Conservation (phyloP, 2,329 filamentous ascomycete genomes). For the Cytospora leucostoma region DNA sequence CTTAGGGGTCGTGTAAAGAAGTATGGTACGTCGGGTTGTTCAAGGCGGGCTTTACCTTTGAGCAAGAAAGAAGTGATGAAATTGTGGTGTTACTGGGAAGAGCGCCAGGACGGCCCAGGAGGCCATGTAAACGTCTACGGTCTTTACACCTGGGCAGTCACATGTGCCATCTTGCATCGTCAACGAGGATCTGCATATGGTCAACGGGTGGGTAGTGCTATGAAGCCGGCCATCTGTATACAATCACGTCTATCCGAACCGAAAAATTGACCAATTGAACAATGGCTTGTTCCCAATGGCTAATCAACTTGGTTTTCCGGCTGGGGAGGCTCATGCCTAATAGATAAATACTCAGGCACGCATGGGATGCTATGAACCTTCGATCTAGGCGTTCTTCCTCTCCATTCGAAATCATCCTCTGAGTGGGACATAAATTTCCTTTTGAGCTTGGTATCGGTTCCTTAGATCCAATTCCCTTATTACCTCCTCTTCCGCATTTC, state of each 20-base stretch:
- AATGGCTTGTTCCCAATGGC: too few relatives aligned
- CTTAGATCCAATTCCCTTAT: neutral
- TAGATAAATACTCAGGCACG: too few relatives aligned
- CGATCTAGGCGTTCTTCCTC: neutral
- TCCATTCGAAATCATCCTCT: neutral
- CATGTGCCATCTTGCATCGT: neutral
- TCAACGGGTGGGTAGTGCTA: too few relatives aligned
- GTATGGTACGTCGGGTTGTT: too few relatives aligned
- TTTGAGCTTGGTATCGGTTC: neutral
- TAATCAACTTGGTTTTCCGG: too few relatives aligned
- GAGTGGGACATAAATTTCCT: neutral
- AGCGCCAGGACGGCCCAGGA: neutral
- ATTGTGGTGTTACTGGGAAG: neutral
- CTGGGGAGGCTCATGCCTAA: too few relatives aligned
- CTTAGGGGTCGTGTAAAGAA: neutral
- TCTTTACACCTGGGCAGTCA: neutral
- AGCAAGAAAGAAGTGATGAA: neutral
- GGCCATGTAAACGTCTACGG: neutral
- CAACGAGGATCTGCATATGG: too few relatives aligned
- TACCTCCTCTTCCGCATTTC: conserved; percentile 32
- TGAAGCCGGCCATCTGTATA: too few relatives aligned
- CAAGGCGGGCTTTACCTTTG: too few relatives aligned
- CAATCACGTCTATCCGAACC: too few relatives aligned
- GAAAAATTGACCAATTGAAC: too few relatives aligned
- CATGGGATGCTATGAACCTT: neutral